These are phyloP conservation scores for Boechera retrofracta DNA, from an alignment of 345 rosid species.

Conservation along the genomic window DNA sequence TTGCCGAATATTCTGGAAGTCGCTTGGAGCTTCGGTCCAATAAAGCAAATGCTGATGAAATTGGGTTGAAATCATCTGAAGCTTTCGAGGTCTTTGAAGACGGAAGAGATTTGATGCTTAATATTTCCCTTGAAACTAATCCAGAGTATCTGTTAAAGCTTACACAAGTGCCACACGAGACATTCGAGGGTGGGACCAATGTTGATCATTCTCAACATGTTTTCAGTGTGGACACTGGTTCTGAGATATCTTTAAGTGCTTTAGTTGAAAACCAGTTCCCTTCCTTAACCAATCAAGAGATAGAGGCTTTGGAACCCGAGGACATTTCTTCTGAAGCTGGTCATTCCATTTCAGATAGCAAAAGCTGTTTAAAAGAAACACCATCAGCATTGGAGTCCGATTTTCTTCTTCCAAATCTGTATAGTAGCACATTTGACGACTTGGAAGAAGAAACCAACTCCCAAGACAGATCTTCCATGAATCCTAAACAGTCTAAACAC, in stretches of 20 bases:
- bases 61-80: slow-evolving; percentile 14
- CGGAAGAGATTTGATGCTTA: slow-evolving; percentile 1
- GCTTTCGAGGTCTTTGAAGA: slow-evolving; percentile 6
- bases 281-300: slow-evolving; percentile 29
- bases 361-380: slow-evolving; percentile 7
- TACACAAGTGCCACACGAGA: slow-evolving; percentile 11
- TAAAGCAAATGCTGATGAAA: slow-evolving; percentile 15
- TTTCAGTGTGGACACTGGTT: slow-evolving; percentile 28
- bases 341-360: background rate
- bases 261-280: slow-evolving; percentile 34
- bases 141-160: slow-evolving; percentile 2
- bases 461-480: slow-evolving; percentile 20
- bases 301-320: slow-evolving; percentile 18
- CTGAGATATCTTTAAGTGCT: slow-evolving; percentile 40
- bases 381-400: background rate
- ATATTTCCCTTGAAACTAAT: background rate
- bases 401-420: background rate
- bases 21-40: slow-evolving; percentile 9
- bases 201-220: slow-evolving; percentile 6
- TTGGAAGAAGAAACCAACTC: slow-evolving; percentile 18
- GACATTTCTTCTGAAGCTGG: slow-evolving; percentile 11
- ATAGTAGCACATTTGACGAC: background rate
- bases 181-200: background rate
- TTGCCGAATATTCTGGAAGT: background rate
- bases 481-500: background rate